phyloP scores from a whole-genome alignment of 768 basidiomycete genomes.

The Suillus tomentosus region DNA sequence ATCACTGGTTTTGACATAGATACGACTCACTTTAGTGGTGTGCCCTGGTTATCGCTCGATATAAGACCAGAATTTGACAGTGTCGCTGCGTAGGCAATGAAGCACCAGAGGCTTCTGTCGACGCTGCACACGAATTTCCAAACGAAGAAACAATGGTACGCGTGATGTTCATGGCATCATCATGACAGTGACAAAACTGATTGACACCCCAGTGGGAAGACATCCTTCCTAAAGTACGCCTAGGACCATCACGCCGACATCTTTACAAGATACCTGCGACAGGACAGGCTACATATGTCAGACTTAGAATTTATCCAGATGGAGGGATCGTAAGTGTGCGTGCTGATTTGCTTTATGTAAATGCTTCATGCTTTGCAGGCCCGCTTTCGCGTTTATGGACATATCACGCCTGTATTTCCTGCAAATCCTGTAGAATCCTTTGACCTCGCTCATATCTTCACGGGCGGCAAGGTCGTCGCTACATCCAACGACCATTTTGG shows the following conservation, averaged over 20 bases:
- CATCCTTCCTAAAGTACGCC: slow-evolving; percentile 70
- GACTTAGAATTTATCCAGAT: slow-evolving; percentile 94
- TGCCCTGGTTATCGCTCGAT: slow-evolving; percentile 16
- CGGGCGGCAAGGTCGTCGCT: slow-evolving; percentile 81
- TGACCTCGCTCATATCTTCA: slow-evolving; percentile 89
- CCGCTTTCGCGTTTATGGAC: slow-evolving; percentile 89
- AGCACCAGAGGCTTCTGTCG: slow-evolving; percentile 82
- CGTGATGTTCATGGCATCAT: slow-evolving; percentile 4
- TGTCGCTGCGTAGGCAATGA: slow-evolving; percentile 63
- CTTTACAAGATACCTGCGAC: slow-evolving; percentile 74
- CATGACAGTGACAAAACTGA: background rate
- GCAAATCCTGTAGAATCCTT: slow-evolving; percentile 49
- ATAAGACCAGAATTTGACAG: background rate
- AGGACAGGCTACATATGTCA: slow-evolving; percentile 70
- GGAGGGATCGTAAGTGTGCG: slow-evolving; percentile 77
- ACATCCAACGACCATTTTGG: slow-evolving; percentile 97
- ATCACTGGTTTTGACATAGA: slow-evolving; percentile 90
- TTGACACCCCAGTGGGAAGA: slow-evolving; percentile 65
- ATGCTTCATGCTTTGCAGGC: slow-evolving; percentile 50
- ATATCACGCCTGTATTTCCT: slow-evolving; percentile 68
- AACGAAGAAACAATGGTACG: slow-evolving; percentile 57
- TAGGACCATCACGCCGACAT: slow-evolving; percentile 88
- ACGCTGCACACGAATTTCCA: slow-evolving; percentile 52
- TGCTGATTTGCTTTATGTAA: background rate
- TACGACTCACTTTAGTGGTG: slow-evolving; percentile 90